Evolutionary conservation across 1,139 yeast species (phyloP).

Genomic region (Pichia sp.): DNA sequence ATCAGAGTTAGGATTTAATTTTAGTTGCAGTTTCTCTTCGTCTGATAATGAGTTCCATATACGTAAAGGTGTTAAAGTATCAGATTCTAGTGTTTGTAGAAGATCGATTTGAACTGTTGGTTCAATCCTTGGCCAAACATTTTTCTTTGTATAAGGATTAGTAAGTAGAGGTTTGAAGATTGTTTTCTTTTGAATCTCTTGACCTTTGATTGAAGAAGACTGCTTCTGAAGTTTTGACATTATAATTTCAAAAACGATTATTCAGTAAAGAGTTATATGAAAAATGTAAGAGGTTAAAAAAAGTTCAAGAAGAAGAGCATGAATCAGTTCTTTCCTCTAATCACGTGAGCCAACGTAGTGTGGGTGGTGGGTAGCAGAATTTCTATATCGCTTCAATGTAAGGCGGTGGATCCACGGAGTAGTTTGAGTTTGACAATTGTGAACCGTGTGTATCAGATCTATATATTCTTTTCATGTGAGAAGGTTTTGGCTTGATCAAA

Average conservation of each 20-base stretch:
- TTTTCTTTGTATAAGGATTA: slow-evolving; percentile 48
- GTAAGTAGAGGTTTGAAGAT: slow-evolving; percentile 56
- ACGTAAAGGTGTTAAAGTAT: slow-evolving; percentile 35
- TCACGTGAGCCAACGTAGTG: no score
- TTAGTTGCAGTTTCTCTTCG: slow-evolving; percentile 15
- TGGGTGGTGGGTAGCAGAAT: no score
- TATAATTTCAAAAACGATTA: neutral
- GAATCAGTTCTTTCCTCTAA: neutral
- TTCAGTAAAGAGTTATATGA: neutral
- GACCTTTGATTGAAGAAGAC: slow-evolving; percentile 8
- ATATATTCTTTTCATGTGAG: no score
- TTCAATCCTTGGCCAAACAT: slow-evolving; percentile 45
- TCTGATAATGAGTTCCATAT: slow-evolving; percentile 27
- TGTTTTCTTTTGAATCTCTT: slow-evolving; percentile 11
- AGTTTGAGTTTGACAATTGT: neutral
- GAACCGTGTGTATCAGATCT: no score
- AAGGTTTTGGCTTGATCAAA: neutral
- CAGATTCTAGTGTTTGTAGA: slow-evolving; percentile 33
- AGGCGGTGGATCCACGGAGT: neutral
- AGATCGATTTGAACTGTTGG: slow-evolving; percentile 34
- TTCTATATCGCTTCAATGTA: no score
- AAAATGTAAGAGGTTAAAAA: neutral
- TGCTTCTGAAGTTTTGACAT: neutral
- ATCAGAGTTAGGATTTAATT: slow-evolving; percentile 29
- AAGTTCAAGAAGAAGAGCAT: neutral